Conservation (phyloP, 345 rosid species). For the Gossypioides kirkii region DNA sequence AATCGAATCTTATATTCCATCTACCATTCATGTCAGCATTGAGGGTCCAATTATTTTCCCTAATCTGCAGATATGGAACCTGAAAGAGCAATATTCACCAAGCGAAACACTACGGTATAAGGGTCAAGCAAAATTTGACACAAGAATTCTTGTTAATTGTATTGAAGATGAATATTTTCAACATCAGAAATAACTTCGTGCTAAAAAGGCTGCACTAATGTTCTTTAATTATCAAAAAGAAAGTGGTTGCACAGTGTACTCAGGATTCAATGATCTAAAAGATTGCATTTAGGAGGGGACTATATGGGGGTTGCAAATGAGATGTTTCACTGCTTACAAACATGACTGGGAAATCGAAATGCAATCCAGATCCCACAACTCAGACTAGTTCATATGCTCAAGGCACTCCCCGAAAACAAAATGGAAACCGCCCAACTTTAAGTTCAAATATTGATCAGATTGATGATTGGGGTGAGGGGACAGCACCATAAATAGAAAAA, state of each 20-base stretch:
- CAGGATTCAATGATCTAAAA: background rate
- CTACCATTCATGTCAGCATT: slow-evolving; percentile 70
- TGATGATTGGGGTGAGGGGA: background rate
- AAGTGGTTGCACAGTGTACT: too few species aligned
- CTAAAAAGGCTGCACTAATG: background rate
- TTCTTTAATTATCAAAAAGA: too few species aligned
- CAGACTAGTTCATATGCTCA: background rate
- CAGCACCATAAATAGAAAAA: background rate
- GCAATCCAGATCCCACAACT: background rate
- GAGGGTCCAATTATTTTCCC: slow-evolving; percentile 89
- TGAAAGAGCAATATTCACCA: slow-evolving; percentile 26
- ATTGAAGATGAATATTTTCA: background rate
- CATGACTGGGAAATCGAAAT: too few species aligned
- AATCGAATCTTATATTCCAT: slow-evolving; percentile 77
- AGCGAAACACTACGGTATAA: background rate
- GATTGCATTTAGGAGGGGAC: background rate
- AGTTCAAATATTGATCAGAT: background rate
- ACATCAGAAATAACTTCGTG: background rate
- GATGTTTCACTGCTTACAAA: too few species aligned
- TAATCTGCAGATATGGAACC: slow-evolving; percentile 82
- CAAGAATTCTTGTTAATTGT: background rate
- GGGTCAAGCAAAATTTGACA: background rate
- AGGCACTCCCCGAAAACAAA: background rate
- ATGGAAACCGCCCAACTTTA: background rate
- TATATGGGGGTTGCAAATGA: background rate